Evolutionary conservation across 208 protist genomes (phyloP), one percentile per base, ranked within the genome.

Genomic region (Leishmania mexicana): DNA sequence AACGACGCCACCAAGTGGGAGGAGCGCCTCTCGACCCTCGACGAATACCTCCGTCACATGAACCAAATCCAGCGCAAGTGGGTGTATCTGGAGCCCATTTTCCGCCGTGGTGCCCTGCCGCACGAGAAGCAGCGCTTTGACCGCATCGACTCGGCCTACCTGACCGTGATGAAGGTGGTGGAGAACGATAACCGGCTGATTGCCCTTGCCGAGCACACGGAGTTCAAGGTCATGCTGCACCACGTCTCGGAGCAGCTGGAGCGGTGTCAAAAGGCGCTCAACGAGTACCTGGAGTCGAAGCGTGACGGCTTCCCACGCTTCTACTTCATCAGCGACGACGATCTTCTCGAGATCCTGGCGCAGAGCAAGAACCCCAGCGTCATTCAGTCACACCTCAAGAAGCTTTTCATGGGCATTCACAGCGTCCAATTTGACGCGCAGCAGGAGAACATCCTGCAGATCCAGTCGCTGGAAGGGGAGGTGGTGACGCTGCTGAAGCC

Each of bases 311-410:
- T 98, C 83, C 97, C 97, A n/a, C 93, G 99, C 64, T 99, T 99
- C 87, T 99, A 99, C 86, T 99, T 99, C 88, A 99, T 99, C 89
- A 99, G 98, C 87, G 99, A 99, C 89, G 98, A 99, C 82, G 99
- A 99, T 80, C 88, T 99, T 57, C 94, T 99, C 11, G 98, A 99
- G 88, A 99, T 99, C 81, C 87, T 99, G 8, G 97, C 97, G 24
- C 98, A 99, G 85, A 94, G 96, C 80, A 96, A 96, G 75, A 99
- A 99, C 86, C 98, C 98, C 0, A 81, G 83, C 28, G 97, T 99
- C 35, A 99, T 99, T 75, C 98, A 99, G 91, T 91, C 96, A 15
- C 99, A 99, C 88, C 90, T 99, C 10, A 99, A 99, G 89, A 99
- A 99, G 88, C 93, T 99, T 19, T 99, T 99, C 84, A 98, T 98